Conservation (phyloP, 2,329 filamentous ascomycete species). For the Botrytis hyacinthi region DNA sequence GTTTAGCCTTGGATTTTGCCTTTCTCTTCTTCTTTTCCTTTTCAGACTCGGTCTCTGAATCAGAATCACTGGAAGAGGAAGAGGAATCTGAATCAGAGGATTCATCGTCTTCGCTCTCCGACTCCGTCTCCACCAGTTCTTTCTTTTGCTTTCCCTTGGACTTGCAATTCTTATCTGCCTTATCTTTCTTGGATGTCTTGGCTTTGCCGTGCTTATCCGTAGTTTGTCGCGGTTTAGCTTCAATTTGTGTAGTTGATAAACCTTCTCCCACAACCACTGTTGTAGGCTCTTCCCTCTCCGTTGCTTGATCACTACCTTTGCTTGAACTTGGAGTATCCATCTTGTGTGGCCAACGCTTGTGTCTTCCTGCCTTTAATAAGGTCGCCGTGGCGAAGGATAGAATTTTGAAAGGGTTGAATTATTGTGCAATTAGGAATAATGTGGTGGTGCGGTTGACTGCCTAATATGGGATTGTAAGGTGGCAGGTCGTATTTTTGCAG, state of each 20-base stretch:
- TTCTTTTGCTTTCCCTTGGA: conserved; percentile 23
- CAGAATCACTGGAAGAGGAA: conserved; percentile 26
- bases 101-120: conserved; percentile 20
- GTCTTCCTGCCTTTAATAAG: neutral
- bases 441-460: neutral
- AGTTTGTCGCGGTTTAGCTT: conserved; percentile 30
- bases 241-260: conserved; percentile 27
- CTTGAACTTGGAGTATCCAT: conserved; percentile 36
- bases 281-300: conserved; percentile 30
- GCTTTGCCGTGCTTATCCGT: conserved; percentile 27
- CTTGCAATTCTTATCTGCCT: conserved; percentile 23
- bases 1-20: conserved; percentile 40
- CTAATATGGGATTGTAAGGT: neutral
- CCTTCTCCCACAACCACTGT: conserved; percentile 26
- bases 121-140: conserved; percentile 12
- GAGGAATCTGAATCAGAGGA: conserved; percentile 4
- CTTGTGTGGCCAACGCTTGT: neutral
- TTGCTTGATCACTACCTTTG: conserved; percentile 29
- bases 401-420: neutral
- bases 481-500: conserved; percentile 7
- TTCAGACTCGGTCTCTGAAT: conserved; percentile 37
- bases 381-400: neutral
- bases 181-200: conserved; percentile 33
- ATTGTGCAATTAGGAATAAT: neutral
- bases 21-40: conserved; percentile 41